These are phyloP conservation scores for Phytopythium ostracodes DNA, from an alignment of 352 stramenopile species.

Conservation along the genomic window DNA sequence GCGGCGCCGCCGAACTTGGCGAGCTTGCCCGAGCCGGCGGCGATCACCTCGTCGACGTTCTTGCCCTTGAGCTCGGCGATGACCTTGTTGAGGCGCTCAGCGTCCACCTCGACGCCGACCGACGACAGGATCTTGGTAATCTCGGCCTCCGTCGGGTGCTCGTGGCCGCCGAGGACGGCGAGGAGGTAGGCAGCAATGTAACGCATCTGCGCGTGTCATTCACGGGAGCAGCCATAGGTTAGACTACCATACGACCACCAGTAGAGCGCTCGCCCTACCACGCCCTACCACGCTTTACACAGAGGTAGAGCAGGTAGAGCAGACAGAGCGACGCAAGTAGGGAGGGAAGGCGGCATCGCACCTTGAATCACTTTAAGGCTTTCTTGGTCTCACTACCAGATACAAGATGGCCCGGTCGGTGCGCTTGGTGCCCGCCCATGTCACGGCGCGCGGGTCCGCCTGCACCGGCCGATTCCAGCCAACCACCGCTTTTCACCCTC, in stretches of 20 bases:
- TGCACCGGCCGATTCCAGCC: conserved; percentile 23
- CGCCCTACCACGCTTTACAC: too few relatives aligned
- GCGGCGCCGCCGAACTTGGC: conserved; percentile 72
- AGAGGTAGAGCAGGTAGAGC: too few relatives aligned
- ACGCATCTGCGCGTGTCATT: conserved; percentile 77
- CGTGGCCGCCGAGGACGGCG: conserved; percentile 93
- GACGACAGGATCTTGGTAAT: conserved; percentile 91
- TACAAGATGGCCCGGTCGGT: conserved; percentile 67
- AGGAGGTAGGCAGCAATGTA: conserved; percentile 97
- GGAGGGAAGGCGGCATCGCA: conserved; percentile 15
- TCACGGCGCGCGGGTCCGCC: conserved; percentile 4
- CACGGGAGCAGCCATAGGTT: not conserved
- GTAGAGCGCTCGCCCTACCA: too few relatives aligned
- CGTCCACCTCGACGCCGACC: conserved; percentile 87
- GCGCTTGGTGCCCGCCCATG: conserved; percentile 9
- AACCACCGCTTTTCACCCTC: conserved; percentile 44
- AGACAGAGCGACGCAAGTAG: too few relatives aligned
- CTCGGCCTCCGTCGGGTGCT: conserved; percentile 84
- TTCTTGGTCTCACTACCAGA: conserved; percentile 79
- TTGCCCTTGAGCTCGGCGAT: conserved; percentile 83
- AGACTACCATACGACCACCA: not conserved
- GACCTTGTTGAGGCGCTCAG: conserved; percentile 56
- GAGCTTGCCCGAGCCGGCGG: conserved; percentile 74
- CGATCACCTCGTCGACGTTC: conserved; percentile 80
- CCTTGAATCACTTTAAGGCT: conserved; percentile 93